These are phyloP conservation scores for Lophiostoma macrostomum DNA, from an alignment of 495 filamentous ascomycete genomes.

Conservation along the genomic window DNA sequence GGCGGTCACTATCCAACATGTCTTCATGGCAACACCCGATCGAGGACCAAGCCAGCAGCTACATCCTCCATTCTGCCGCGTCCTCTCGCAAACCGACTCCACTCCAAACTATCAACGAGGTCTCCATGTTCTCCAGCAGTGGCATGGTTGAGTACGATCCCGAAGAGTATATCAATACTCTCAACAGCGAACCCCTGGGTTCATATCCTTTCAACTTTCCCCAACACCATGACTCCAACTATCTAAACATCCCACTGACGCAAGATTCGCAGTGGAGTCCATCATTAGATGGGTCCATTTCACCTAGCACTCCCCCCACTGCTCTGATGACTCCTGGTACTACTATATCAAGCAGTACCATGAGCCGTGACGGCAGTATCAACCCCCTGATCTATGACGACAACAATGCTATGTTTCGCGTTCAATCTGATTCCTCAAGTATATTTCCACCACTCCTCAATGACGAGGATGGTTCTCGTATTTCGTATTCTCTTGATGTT, in stretches of 20 bases:
- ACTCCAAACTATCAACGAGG: slow-evolving; percentile 22
- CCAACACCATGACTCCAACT: background rate
- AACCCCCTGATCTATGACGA: slow-evolving; percentile 29
- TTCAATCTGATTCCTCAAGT: slow-evolving; percentile 33
- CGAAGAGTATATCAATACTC: slow-evolving; percentile 17
- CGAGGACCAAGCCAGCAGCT: slow-evolving; percentile 14
- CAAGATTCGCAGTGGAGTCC: slow-evolving; percentile 22
- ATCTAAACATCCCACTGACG: slow-evolving; percentile 18
- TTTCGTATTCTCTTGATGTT: slow-evolving; percentile 23
- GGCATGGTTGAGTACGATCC: slow-evolving; percentile 22
- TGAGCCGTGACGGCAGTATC: slow-evolving; percentile 40
- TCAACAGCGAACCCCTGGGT: slow-evolving; percentile 1
- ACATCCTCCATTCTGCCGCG: slow-evolving; percentile 11
- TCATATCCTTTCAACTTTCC: slow-evolving; percentile 6
- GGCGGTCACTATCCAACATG: slow-evolving; percentile 8
- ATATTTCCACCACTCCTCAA: slow-evolving; percentile 11
- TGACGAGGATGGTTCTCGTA: slow-evolving; percentile 21
- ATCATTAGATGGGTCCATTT: slow-evolving; percentile 21
- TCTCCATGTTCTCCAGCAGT: background rate
- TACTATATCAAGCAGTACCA: slow-evolving; percentile 26
- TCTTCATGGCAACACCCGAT: slow-evolving; percentile 10
- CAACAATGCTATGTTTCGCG: slow-evolving; percentile 33
- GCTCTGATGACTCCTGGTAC: slow-evolving; percentile 26
- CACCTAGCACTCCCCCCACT: slow-evolving; percentile 27
- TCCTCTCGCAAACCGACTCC: background rate